Evolutionary conservation across 176 grass and related monocot genomes (phyloP).

Genomic region (Dactylis glomerata): DNA sequence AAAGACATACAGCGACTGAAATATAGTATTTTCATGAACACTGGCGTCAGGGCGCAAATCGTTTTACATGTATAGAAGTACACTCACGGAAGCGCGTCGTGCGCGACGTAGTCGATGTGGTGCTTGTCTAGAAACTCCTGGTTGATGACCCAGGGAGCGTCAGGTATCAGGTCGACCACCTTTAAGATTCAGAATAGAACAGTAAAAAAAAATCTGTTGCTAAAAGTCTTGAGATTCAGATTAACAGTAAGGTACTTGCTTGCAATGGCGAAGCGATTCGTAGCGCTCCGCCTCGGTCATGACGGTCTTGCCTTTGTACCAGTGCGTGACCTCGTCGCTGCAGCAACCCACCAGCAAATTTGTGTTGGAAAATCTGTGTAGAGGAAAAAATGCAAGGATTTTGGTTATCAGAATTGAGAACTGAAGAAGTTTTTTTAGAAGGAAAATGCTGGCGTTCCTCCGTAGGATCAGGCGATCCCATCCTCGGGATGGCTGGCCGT

Average conservation of each 20-base stretch:
- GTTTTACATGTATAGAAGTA: neutral
- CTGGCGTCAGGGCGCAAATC: neutral
- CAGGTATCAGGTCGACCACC: slow-evolving; percentile 76
- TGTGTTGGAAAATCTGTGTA: slow-evolving; percentile 59
- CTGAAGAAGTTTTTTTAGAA: neutral
- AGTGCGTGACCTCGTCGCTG: slow-evolving; percentile 61
- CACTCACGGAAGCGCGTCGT: slow-evolving; percentile 71
- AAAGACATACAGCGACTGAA: neutral
- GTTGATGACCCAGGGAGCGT: slow-evolving; percentile 67
- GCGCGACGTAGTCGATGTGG: slow-evolving; percentile 60
- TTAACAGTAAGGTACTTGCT: slow-evolving; percentile 17
- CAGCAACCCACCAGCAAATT: slow-evolving; percentile 76
- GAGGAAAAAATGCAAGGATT: neutral
- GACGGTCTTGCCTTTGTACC: slow-evolving; percentile 76
- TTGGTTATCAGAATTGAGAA: neutral
- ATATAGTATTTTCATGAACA: neutral
- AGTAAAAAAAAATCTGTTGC: neutral
- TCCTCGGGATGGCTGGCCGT: no score
- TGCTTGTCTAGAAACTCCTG: slow-evolving; percentile 79
- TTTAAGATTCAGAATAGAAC: slow-evolving; percentile 17
- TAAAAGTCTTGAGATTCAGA: neutral
- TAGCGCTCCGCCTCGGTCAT: slow-evolving; percentile 70
- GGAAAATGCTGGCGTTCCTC: no score
- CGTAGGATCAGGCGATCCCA: no score
- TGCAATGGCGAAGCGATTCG: slow-evolving; percentile 88